Evolutionary conservation across 805 yeast species (phyloP), one percentile per base, ranked within the genome.

Genomic region (Candida ponderosae): DNA sequence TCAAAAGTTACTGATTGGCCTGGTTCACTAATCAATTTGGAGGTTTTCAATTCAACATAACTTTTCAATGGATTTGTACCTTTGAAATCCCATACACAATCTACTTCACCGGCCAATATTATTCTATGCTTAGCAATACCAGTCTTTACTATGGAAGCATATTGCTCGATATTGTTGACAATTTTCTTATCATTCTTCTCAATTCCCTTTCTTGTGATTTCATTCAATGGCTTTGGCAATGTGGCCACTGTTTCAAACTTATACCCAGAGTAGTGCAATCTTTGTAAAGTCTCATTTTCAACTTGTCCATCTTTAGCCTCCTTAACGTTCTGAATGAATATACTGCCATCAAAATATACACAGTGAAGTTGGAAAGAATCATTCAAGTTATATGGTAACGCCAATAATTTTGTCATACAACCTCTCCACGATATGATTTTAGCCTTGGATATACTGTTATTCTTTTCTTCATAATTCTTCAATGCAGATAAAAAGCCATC

Each of bases 371-470:
- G 76, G 4, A 88, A 56, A 15, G 71, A 70, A 37, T 80, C 80
- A 21, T 68, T 65, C 15, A 64, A 52, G 39, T 70, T 68, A 53
- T 77, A 81, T 3, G 90, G 86, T 18, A 85, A 62, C 6, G 80
- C 68, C 59, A 93, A 62, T 28, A 90, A 60, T 40, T 75, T 73
- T 24, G 88, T 79, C 78, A 90, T 75, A 27, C 86, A 59, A 1
- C 97, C 97, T 48, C 97, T 68, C 72, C 85, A 87, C 0, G 96
- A 79, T 18, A 93, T 65, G 23, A 93, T 71, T 48, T 87, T 84
- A 2, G 75, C 73, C 21, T 72, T 70, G 3, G 74, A 51, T 42
- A 72, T 76, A 6, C 62, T 57, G 15, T 51, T 50, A 16, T 59
- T 52, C 9, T 50, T 44, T 40, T 63, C 57, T 57, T 93, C 97